Base-by-base conservation (phyloP, 2,329 filamentous ascomycete species). In the Aspergillus pseudoviridinutans region DNA sequence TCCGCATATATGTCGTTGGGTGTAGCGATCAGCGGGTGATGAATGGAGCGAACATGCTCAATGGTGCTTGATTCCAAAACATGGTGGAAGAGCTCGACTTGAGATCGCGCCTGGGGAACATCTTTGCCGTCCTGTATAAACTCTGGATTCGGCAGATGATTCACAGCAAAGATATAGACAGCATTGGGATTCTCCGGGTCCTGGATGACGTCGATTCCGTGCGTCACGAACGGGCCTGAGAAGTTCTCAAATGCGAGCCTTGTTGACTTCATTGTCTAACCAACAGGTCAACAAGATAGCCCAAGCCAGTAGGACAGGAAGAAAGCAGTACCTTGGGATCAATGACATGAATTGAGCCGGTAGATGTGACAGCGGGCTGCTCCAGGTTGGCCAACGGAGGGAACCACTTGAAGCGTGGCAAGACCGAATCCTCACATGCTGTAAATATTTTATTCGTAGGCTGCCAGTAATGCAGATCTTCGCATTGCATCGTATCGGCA, bases 111-210 rank as follows among this genome's bases (percentile, higher is more conserved):
- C 58, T 78, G 78, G 9, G 69, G 71, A 2, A 66, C 64, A 1
- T 70, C 69, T 4, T 60, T 58, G 3, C 59, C 61, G 4, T 51
- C 50, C 8, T 56, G 54, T 20, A 68, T 65, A 24, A 76, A 78
- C 0, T 74, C 73, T 0, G 76, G 74, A 56, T 85, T 80, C 0
- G 84, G 80, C 1, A 81, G 62, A 55, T 87, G 85, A 61, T 87
- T 87, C 51, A 87, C 69, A 0, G 82, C 84, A 54, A 83, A 84
- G 49, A 87, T 82, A 61, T 84, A 87, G 5, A 87, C 80, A 0
- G 81, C 67, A 24, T 74, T 66, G 9, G 69, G 38, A 2, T 64
- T 64, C 2, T 76, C 64, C 0, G 77, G 78, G 59, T 86, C 82
- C 3, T 74, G 67, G n/a, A 84, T 76, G 6, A 87, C 75, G 57